phyloP scores from a whole-genome alignment of 768 basidiomycete species.

The Macrolepiota albuminosa region DNA sequence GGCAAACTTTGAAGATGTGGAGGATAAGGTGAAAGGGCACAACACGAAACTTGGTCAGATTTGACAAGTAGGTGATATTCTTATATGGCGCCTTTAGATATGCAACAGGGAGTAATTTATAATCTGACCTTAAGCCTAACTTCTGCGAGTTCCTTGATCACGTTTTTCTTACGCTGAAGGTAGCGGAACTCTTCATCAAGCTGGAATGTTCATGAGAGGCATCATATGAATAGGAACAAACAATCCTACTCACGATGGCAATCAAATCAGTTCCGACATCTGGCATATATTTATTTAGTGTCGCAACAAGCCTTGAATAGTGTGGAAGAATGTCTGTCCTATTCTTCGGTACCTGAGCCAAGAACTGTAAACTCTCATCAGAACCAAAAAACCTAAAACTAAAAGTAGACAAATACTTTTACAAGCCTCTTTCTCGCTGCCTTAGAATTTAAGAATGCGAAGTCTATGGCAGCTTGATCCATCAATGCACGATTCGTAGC shows the following conservation, averaged over 20 bases:
- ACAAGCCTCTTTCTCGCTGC: constrained; percentile 89
- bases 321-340: constrained; percentile 90
- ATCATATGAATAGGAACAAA: neutral
- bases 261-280: constrained; percentile 86
- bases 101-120: neutral
- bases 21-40: constrained; percentile 89
- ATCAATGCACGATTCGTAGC: constrained; percentile 87
- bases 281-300: constrained; percentile 87
- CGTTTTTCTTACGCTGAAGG: constrained; percentile 89
- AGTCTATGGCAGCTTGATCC: constrained; percentile 93
- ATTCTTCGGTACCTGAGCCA: constrained; percentile 80
- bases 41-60: constrained; percentile 92
- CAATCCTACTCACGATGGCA: constrained; percentile 53
- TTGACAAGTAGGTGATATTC: constrained; percentile 87
- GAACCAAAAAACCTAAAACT: constrained; percentile 1
- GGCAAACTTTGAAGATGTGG: constrained; percentile 94
- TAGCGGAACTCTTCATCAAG: constrained; percentile 97
- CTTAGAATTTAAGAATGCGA: constrained; percentile 95
- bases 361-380: constrained; percentile 45
- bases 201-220: constrained; percentile 33
- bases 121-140: constrained; percentile 70
- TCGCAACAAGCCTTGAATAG: constrained; percentile 87
- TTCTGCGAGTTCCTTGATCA: constrained; percentile 86
- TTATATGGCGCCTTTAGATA: constrained; percentile 25
- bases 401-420: constrained; percentile 46